These are phyloP conservation scores for Parastagonospora avenae DNA, from an alignment of 2,329 filamentous ascomycete genomes.

Conservation along the genomic window DNA sequence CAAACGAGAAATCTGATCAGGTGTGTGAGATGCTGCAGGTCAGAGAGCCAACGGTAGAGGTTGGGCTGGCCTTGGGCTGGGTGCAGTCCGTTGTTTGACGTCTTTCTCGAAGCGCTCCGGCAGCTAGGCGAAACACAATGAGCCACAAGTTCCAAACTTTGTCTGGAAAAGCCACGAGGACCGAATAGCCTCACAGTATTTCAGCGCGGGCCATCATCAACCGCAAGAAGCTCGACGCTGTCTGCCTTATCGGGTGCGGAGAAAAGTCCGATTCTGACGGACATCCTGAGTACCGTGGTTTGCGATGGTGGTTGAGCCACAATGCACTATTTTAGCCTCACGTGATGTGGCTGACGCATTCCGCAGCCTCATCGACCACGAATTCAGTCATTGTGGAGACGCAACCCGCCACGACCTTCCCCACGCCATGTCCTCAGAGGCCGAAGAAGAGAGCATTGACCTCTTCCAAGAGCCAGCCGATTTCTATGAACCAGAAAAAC, in stretches of 20 bases:
- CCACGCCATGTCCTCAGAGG: conserved; percentile 34
- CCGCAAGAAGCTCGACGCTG: background rate
- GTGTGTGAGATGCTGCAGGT: conserved; percentile 11
- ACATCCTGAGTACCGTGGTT: background rate
- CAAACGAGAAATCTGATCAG: conserved; percentile 14
- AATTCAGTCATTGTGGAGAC: conserved; percentile 24
- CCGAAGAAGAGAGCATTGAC: conserved; percentile 48
- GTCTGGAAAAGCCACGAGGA: background rate
- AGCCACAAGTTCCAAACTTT: conserved; percentile 10
- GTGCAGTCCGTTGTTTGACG: conserved; percentile 9
- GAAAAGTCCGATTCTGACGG: background rate
- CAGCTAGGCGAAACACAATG: conserved; percentile 14
- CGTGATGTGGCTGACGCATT: conserved; percentile 15
- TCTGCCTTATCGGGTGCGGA: background rate
- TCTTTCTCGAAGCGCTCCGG: conserved; percentile 7
- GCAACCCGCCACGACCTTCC: conserved; percentile 13
- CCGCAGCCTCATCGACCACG: conserved; percentile 14
- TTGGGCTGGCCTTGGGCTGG: conserved; percentile 7
- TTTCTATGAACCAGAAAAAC: conserved; percentile 78
- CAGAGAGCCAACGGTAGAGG: conserved; percentile 1
- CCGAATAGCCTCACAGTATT: background rate
- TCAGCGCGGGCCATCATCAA: background rate
- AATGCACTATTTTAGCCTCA: background rate
- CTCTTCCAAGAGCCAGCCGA: conserved; percentile 82
- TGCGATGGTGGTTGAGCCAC: background rate